These are phyloP conservation scores for Aspergillus tubingensis DNA, from an alignment of 2,329 filamentous ascomycete genomes.

Conservation along the genomic window DNA sequence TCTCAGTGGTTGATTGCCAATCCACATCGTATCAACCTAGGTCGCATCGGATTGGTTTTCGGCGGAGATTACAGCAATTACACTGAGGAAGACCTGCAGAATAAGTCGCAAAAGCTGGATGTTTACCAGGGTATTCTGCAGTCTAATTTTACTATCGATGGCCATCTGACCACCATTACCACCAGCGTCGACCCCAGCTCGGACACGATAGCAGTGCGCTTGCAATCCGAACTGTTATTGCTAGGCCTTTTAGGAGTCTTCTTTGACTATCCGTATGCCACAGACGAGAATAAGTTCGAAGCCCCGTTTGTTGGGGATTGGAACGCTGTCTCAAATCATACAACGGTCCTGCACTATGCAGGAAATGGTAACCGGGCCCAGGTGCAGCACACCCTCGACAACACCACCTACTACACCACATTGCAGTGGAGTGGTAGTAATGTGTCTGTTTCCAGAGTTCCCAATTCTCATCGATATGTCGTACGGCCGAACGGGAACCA, in stretches of 20 bases:
- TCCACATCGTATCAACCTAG: constrained; percentile 56
- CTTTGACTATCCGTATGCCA: constrained; percentile 55
- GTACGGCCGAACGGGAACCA: neutral
- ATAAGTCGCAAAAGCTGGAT: constrained; percentile 7
- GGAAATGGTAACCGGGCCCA: neutral
- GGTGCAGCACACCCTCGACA: constrained; percentile 1
- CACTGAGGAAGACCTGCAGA: constrained; percentile 39
- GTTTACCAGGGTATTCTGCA: constrained; percentile 6
- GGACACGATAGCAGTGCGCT: constrained; percentile 21
- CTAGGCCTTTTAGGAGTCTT: constrained; percentile 48
- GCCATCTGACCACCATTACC: neutral
- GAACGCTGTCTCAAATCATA: constrained; percentile 44
- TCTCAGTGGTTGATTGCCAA: constrained; percentile 59
- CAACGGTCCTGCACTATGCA: neutral
- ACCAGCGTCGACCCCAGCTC: neutral
- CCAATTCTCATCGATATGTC: constrained; percentile 1
- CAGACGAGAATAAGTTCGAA: constrained; percentile 54
- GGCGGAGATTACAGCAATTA: constrained; percentile 34
- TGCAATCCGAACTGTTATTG: constrained; percentile 47
- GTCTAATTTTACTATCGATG: constrained; percentile 8
- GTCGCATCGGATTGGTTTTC: constrained; percentile 52
- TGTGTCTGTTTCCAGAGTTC: neutral
- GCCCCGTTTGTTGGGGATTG: constrained; percentile 57
- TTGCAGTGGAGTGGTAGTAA: neutral
- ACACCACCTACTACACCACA: constrained; percentile 5